These are phyloP conservation scores for Arthrobotrys sphaeroides DNA, from an alignment of 2,329 filamentous ascomycete genomes.

Conservation along the genomic window DNA sequence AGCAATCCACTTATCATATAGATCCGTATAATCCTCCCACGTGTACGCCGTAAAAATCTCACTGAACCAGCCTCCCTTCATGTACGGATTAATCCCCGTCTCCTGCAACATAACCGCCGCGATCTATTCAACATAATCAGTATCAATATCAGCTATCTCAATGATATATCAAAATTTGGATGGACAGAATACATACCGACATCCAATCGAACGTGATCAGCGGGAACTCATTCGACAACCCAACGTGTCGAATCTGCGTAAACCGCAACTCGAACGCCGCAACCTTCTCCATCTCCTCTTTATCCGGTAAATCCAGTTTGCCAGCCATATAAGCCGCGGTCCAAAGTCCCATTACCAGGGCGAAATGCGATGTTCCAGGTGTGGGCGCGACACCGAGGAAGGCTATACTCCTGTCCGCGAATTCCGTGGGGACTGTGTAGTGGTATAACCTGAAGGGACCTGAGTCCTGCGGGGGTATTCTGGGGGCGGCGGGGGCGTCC, in stretches of 20 bases:
- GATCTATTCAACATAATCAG: conserved; percentile 21
- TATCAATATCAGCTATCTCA: too few relatives aligned
- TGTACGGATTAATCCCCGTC: conserved; percentile 37
- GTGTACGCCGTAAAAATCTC: conserved; percentile 46
- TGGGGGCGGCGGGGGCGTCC: conserved; percentile 30
- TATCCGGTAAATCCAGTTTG: conserved; percentile 32
- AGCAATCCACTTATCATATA: conserved; percentile 33
- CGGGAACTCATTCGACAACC: conserved; percentile 44
- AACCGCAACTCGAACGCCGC: conserved; percentile 45
- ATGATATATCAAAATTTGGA: background rate
- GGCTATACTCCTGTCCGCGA: conserved; percentile 42
- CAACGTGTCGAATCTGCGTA: conserved; percentile 46
- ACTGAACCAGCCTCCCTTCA: conserved; percentile 41
- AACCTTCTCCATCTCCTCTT: conserved; percentile 44
- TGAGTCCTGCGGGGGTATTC: conserved; percentile 45
- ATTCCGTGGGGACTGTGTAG: conserved; percentile 44
- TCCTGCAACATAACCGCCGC: conserved; percentile 35
- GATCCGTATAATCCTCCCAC: conserved; percentile 26
- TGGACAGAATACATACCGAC: conserved; percentile 25
- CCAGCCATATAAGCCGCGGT: conserved; percentile 39
- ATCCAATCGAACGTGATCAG: conserved; percentile 49
- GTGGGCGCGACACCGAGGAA: conserved; percentile 45
- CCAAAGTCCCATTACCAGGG: conserved; percentile 33
- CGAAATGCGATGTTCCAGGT: conserved; percentile 27
- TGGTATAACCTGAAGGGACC: conserved; percentile 49